Base-by-base conservation (phyloP, 2,329 filamentous ascomycete genomes). In the Alternaria gansuensis region DNA sequence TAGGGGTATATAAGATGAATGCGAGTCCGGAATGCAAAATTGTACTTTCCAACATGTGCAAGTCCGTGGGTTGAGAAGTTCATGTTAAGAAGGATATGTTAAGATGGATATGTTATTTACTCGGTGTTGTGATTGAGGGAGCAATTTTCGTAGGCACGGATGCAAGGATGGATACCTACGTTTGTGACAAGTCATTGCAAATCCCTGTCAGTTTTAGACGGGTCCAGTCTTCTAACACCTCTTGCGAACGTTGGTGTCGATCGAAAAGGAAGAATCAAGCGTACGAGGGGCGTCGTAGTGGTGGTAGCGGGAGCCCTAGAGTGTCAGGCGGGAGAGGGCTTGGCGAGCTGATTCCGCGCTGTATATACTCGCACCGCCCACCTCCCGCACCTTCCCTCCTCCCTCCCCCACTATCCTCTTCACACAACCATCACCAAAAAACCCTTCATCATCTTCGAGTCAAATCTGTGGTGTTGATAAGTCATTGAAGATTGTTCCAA, bases 341-440 rank as follows among this genome's bases (percentile, higher is more conserved):
- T 70, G 68, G 68, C 68, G 44, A 46, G 51, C 57, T 56, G 54
- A 45, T 65, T 49, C 34, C 51, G 58, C 61, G 65, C 61, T 58
- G 44, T 63, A 64, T 69, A 70, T 68, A 69, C 58, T 63, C 56
- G 63, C 65, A 66, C 57, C 59, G 58, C 66, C 68, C 65, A 63
- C 63, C 55, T 60, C 43, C 49, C 14, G 24, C 48, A 58, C 53
- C 51, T 50, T 60, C 49, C 31, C 46, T 57, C 58, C 51, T 57
- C 49, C 31, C 28, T 41, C 31, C 31, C 43, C 51, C 63, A 59
- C 57, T 26, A 33, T 17, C 44, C 48, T 39, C 60, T 54, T 43
- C 52, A 28, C 44, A 57, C 33, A 48, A 41, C 26, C 51, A 59
- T 29, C 59, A 41, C 57, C 26, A n/a, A 45, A 33, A 36, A 54